A percentile compares a stretch with the other conserved stretches of the same genome.
These are phyloP conservation scores for Fistulinella cinereoalba DNA, from an alignment of 1,284 basidiomycete species.

Conservation along the genomic window DNA sequence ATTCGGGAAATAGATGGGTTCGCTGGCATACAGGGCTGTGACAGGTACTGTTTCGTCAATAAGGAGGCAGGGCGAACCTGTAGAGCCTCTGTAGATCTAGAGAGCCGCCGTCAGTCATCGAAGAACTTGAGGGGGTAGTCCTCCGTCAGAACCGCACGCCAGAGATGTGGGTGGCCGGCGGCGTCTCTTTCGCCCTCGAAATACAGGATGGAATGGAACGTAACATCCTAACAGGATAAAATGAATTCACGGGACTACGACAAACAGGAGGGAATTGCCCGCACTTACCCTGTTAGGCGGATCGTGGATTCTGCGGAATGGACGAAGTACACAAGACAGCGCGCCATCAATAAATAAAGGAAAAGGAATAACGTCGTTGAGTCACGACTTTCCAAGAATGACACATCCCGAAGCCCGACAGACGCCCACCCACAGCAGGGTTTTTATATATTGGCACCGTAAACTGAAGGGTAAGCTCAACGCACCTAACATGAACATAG, in stretches of 20 bases:
- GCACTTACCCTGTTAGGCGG: slow-evolving; percentile 60
- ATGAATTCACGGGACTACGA: slow-evolving; percentile 8
- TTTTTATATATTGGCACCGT: slow-evolving; percentile 2
- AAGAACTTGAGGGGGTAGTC: slow-evolving; percentile 68
- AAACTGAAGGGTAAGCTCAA: neutral
- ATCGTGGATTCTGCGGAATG: slow-evolving; percentile 57
- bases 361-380: slow-evolving; percentile 6
- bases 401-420: slow-evolving; percentile 7
- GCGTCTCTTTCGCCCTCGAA: slow-evolving; percentile 54
- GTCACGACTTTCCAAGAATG: slow-evolving; percentile 9
- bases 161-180: slow-evolving; percentile 54
- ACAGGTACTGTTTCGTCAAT: slow-evolving; percentile 22
- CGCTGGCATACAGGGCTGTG: slow-evolving; percentile 12
- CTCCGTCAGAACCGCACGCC: slow-evolving; percentile 59
- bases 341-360: slow-evolving; percentile 4
- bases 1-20: slow-evolving; percentile 1
- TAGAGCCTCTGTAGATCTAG: neutral
- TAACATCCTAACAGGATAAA: slow-evolving; percentile 50
- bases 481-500: slow-evolving; percentile 70
- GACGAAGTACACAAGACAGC: slow-evolving; percentile 1
- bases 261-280: slow-evolving; percentile 14
- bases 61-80: neutral
- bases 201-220: slow-evolving; percentile 68
- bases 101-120: slow-evolving; percentile 36
- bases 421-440: slow-evolving; percentile 3